phyloP scores from a whole-genome alignment of 768 basidiomycete species.

The Termitomyces eurrhizus region DNA sequence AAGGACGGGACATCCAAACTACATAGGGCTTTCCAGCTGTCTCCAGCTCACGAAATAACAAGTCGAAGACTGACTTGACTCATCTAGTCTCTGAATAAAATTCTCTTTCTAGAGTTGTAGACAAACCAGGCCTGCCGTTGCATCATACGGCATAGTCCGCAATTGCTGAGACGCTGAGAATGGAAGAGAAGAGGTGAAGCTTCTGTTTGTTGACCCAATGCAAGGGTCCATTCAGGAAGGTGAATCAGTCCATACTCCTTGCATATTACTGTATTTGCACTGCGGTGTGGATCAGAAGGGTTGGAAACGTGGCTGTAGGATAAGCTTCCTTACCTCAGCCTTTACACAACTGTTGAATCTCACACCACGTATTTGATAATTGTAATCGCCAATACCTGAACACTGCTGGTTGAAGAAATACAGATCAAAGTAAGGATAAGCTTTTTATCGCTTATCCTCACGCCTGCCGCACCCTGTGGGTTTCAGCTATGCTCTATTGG shows the following conservation, averaged over 20 bases:
- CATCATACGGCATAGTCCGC: neutral
- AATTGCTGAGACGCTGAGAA: neutral
- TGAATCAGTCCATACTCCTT: neutral
- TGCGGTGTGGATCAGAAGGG: neutral
- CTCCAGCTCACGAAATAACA: neutral
- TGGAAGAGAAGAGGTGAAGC: neutral
- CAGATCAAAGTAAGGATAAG: neutral
- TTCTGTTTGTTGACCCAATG: neutral
- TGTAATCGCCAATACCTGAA: neutral
- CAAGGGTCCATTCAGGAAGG: neutral
- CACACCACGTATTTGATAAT: neutral
- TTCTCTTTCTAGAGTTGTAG: neutral
- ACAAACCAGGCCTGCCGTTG: neutral
- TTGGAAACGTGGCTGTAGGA: neutral
- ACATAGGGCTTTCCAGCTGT: too few species aligned
- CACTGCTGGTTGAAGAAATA: too few species aligned
- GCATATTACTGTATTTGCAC: neutral
- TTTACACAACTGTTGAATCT: neutral
- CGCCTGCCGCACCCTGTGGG: neutral
- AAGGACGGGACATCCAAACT: too few species aligned
- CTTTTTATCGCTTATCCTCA: neutral
- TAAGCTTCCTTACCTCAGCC: neutral
- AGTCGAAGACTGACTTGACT: neutral
- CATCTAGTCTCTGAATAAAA: neutral
- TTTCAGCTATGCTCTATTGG: neutral